These are phyloP conservation scores for Macrophomina phaseolina DNA, from an alignment of 2,329 filamentous ascomycete species.

Conservation along the genomic window DNA sequence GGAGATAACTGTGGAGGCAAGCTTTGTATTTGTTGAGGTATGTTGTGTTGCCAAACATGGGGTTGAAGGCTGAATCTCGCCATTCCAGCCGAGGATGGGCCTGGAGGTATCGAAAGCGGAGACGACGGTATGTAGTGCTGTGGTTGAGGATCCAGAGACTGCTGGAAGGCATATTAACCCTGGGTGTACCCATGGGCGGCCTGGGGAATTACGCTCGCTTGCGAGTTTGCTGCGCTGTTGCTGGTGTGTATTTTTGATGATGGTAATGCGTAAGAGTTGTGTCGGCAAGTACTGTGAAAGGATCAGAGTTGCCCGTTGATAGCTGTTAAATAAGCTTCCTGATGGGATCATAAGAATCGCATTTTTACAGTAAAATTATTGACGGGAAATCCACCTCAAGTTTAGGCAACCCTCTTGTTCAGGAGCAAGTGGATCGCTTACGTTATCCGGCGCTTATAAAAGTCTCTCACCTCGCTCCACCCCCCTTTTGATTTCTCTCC, in stretches of 20 bases:
- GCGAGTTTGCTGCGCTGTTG: neutral
- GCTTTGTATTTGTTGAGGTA: neutral
- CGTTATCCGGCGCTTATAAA: too few species aligned
- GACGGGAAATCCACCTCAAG: too few species aligned
- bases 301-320: neutral
- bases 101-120: slow-evolving; percentile 47
- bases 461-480: too few species aligned
- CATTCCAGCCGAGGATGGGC: slow-evolving; percentile 40
- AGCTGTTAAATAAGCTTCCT: neutral
- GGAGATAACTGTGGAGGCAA: neutral
- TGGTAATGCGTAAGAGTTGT: neutral
- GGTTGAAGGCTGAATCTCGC: slow-evolving; percentile 33
- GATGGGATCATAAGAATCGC: neutral
- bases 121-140: slow-evolving; percentile 58
- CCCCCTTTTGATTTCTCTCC: too few species aligned
- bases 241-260: neutral
- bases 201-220: neutral
- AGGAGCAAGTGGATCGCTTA: too few species aligned
- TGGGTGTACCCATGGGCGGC: slow-evolving; percentile 40
- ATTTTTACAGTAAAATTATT: neutral
- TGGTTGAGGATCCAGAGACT: slow-evolving; percentile 54
- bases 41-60: slow-evolving; percentile 33
- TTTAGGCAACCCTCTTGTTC: too few species aligned
- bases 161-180: slow-evolving; percentile 48
- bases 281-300: neutral